Percentiles rank a stretch among this genome's conserved stretches.
Evolutionary conservation across 2,329 filamentous ascomycete species (phyloP).

Genomic region (Fusarium sp.): DNA sequence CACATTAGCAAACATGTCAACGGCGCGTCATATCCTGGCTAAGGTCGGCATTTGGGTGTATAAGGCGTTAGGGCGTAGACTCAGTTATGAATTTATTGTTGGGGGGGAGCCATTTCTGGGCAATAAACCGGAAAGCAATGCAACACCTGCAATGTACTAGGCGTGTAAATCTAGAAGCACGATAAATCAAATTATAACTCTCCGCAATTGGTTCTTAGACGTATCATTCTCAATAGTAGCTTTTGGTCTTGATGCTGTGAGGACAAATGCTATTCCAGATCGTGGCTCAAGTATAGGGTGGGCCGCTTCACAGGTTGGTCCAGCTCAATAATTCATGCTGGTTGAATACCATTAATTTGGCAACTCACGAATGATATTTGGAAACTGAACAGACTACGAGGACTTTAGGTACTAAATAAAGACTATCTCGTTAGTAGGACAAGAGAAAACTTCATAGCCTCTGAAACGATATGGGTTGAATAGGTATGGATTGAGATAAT

Average conservation of each 20-base stretch:
- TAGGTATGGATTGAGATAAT: too few relatives aligned
- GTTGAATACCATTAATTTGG: background rate
- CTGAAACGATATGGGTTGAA: background rate
- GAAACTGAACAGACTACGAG: background rate
- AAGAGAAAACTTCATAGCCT: background rate
- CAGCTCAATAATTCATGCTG: too few relatives aligned
- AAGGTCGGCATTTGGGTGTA: constrained; percentile 20
- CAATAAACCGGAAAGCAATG: background rate
- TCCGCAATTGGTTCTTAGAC: background rate
- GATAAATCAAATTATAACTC: background rate
- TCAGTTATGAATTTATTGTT: constrained; percentile 16
- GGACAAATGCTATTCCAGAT: background rate
- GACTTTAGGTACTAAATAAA: too few relatives aligned
- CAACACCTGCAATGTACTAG: background rate
- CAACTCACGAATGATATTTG: background rate
- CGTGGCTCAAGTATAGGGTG: constrained; percentile 1
- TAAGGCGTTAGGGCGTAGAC: constrained; percentile 39
- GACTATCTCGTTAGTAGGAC: background rate
- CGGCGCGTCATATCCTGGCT: constrained; percentile 9
- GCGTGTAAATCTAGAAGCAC: background rate
- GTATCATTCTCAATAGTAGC: background rate
- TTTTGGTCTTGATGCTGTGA: background rate
- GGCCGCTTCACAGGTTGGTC: too few relatives aligned
- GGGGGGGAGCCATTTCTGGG: background rate
- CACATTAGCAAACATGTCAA: background rate